These are phyloP conservation scores for Aspergillus fijiensis DNA, from an alignment of 2,329 filamentous ascomycete genomes.

Conservation along the genomic window DNA sequence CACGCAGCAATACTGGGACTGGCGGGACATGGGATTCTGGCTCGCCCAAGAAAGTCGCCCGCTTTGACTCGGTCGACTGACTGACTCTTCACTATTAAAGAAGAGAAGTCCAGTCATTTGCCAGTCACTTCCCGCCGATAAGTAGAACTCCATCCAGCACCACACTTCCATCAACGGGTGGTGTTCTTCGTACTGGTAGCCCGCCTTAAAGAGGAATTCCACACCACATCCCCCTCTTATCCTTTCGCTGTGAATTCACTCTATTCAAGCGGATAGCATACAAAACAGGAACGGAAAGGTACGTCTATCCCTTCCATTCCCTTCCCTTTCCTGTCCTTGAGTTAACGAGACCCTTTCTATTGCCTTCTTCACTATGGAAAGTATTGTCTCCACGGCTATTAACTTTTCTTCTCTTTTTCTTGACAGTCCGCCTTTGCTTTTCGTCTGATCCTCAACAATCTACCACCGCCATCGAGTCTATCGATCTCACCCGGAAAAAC, in stretches of 20 bases:
- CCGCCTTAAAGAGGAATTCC: slow-evolving; percentile 5
- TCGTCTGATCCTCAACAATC: slow-evolving; percentile 11
- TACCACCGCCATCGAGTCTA: slow-evolving; percentile 3
- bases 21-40: not conserved
- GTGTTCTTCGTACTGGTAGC: slow-evolving; percentile 16
- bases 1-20: slow-evolving; percentile 7
- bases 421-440: slow-evolving; percentile 13
- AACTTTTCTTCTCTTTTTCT: slow-evolving; percentile 11
- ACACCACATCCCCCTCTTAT: not conserved
- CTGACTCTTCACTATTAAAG: slow-evolving; percentile 3
- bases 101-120: not conserved
- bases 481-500: slow-evolving; percentile 33
- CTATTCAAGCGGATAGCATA: not conserved
- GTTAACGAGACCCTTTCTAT: not conserved
- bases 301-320: slow-evolving; percentile 13
- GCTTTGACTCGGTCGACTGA: not conserved
- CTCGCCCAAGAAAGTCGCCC: slow-evolving; percentile 3
- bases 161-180: slow-evolving; percentile 1
- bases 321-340: slow-evolving; percentile 1
- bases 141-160: slow-evolving; percentile 10
- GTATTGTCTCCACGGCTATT: not conserved
- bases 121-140: not conserved
- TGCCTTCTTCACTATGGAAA: not conserved
- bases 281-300: slow-evolving; percentile 14
- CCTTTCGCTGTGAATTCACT: not conserved